phyloP scores from a whole-genome alignment of 2,329 filamentous ascomycete species.

The Venturia pyrina region DNA sequence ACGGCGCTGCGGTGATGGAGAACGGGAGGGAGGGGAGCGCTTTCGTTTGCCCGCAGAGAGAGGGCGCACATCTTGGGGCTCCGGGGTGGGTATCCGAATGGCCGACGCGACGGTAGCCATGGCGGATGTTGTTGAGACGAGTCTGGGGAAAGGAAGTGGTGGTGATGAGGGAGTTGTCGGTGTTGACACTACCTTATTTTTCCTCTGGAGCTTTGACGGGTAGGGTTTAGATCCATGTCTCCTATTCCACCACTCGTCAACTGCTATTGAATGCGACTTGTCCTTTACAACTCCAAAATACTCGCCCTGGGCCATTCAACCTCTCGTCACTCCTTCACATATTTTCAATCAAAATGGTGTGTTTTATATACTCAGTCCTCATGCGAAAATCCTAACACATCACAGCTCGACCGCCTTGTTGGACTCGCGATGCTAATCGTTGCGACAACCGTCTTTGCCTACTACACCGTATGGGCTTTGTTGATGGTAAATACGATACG shows the following conservation, averaged over 20 bases:
- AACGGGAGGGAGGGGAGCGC: constrained; percentile 21
- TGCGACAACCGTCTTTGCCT: constrained; percentile 66
- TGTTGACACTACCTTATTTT: neutral
- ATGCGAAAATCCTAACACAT: neutral
- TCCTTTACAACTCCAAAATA: neutral
- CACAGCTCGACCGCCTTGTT: constrained; percentile 79
- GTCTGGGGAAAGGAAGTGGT: neutral
- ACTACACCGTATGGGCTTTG: constrained; percentile 97
- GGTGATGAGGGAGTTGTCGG: neutral
- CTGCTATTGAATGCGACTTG: neutral
- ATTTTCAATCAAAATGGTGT: constrained; percentile 8
- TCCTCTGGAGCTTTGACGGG: neutral
- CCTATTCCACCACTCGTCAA: neutral
- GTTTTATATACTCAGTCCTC: neutral
- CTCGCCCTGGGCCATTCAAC: neutral
- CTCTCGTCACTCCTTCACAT: constrained; percentile 9
- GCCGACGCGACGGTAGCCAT: constrained; percentile 11
- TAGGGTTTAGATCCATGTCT: neutral
- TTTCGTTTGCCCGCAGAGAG: constrained; percentile 18
- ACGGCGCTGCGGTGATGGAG: constrained; percentile 15
- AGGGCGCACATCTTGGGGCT: constrained; percentile 5
- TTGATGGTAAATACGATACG: constrained; percentile 64
- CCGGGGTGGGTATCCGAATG: constrained; percentile 13
- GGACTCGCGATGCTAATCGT: constrained; percentile 67
- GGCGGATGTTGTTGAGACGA: constrained; percentile 3